Evolutionary conservation across 2,329 filamentous ascomycete genomes (phyloP).

Genomic region (Cytospora leucostoma): DNA sequence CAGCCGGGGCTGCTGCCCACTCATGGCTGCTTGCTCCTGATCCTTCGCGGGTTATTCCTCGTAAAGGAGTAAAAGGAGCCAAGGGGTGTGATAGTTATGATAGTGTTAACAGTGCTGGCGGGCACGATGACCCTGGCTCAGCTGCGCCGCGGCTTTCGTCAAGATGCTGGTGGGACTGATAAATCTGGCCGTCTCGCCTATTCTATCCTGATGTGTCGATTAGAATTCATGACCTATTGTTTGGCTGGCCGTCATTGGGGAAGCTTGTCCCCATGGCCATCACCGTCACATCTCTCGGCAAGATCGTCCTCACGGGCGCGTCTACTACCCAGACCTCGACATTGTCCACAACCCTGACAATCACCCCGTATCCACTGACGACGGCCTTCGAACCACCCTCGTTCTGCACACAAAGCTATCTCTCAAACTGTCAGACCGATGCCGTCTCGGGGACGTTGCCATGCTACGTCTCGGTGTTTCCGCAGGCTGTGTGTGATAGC

Average conservation of each 20-base stretch:
- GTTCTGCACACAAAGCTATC: slow-evolving; percentile 21
- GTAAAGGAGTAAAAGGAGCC: background rate
- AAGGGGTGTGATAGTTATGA: background rate
- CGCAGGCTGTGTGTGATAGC: slow-evolving; percentile 13
- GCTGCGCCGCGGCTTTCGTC: background rate
- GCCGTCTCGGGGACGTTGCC: slow-evolving; percentile 9
- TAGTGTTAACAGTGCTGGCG: too few relatives aligned
- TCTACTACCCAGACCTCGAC: slow-evolving; percentile 16
- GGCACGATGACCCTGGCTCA: background rate
- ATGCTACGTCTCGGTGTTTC: slow-evolving; percentile 21
- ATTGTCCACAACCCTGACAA: slow-evolving; percentile 2
- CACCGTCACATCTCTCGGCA: slow-evolving; percentile 8
- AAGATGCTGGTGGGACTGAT: background rate
- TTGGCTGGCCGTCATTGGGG: background rate
- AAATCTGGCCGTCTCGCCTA: background rate
- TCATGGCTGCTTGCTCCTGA: background rate
- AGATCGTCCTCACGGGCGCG: slow-evolving; percentile 3
- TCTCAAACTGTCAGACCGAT: slow-evolving; percentile 22
- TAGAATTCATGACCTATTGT: too few relatives aligned
- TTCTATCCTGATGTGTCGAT: too few relatives aligned
- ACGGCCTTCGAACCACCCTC: slow-evolving; percentile 21
- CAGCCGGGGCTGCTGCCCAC: background rate
- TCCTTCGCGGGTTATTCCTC: slow-evolving; percentile 6
- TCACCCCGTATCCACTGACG: slow-evolving; percentile 20
- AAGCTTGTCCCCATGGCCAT: slow-evolving; percentile 9